Evolutionary conservation across 176 grass and related monocot species (phyloP), one percentile per base, ranked within the genome.

Genomic region (Themeda triandra): DNA sequence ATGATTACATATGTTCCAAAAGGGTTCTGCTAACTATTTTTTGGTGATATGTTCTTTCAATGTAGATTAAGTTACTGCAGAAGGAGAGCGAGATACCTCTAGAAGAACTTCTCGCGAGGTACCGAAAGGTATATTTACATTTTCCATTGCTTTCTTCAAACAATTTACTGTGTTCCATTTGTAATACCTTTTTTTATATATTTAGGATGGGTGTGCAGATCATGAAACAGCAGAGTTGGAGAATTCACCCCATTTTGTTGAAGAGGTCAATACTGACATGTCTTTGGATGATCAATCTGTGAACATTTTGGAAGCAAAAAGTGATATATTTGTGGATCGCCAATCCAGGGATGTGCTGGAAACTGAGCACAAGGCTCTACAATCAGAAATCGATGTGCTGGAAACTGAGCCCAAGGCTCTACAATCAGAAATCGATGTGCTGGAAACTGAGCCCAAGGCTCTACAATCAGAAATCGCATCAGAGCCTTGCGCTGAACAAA

Each of bases 41-140:
- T 85, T 75, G 39, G 60, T 83, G 81, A 54, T 89, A 41, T 86
- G 77, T 49, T 45, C 46, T 75, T 68, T 71, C 83, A 48, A 78
- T 45, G 5, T 90, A 99, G 96, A 90, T 99, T 85, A 94, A 91
- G 71, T 88, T 92, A 80, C 86, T 99, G 90, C 93, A 99, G 67
- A 91, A 92, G 81, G 96, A 99, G 88, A 96, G 91, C 8, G 93
- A 99, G 79, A 89, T 99, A 62, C 89, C 96, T 48, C 75, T 99
- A 56, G 93, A 96, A 84, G 96, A 96, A 82, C 87, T 99, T 77
- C 85, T 99, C 89, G 89, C 91, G 40, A 96, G 79, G 81, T 96
- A 96, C 87, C 89, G 67, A 76, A 91, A 99, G 96, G 96, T 99
- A 91, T 69, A 80, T 10, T 49, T 82, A 36, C 14, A 35, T 59